Evolutionary conservation across 164 flowering plant genomes (phyloP).

Genomic region (Protea cynaroides): DNA sequence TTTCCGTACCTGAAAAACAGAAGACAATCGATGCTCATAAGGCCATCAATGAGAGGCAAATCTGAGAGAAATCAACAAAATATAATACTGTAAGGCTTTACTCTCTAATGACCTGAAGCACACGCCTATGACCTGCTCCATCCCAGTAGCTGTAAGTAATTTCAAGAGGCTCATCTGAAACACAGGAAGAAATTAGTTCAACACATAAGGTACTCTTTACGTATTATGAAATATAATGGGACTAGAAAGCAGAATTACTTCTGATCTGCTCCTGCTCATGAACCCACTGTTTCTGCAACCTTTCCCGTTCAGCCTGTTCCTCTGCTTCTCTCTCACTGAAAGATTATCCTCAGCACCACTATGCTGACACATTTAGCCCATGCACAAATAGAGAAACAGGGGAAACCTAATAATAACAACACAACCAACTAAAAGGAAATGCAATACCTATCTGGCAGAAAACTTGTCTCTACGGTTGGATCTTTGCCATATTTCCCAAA

Average conservation of each 20-base stretch:
- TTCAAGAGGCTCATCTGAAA: conserved; percentile 88
- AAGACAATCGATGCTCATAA: not conserved
- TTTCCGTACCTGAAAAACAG: conserved; percentile 62
- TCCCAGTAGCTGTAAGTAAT: conserved; percentile 99
- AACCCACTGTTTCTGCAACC: conserved; percentile 80
- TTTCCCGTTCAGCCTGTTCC: conserved; percentile 97
- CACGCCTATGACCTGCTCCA: conserved; percentile 95
- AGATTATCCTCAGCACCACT: conserved; percentile 49
- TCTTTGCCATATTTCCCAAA: conserved; percentile 76
- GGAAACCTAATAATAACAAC: not conserved
- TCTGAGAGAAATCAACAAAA: not conserved
- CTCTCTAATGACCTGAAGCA: conserved; percentile 51
- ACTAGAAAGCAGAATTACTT: conserved; percentile 39
- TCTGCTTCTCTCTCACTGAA: conserved; percentile 99
- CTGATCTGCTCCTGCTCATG: conserved; percentile 78
- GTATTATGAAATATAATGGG: not conserved
- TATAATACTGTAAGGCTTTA: not conserved
- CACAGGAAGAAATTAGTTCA: conserved; percentile 13
- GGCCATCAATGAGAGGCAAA: not conserved
- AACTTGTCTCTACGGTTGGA: conserved; percentile 97
- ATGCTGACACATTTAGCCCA: conserved; percentile 32
- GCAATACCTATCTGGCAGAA: conserved; percentile 88
- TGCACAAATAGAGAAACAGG: conserved; percentile 5
- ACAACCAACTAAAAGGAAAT: conserved; percentile 17
- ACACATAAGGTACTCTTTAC: not conserved